Conservation (phyloP, 2,329 filamentous ascomycete genomes). For the Pleurostoma richardsiae region DNA sequence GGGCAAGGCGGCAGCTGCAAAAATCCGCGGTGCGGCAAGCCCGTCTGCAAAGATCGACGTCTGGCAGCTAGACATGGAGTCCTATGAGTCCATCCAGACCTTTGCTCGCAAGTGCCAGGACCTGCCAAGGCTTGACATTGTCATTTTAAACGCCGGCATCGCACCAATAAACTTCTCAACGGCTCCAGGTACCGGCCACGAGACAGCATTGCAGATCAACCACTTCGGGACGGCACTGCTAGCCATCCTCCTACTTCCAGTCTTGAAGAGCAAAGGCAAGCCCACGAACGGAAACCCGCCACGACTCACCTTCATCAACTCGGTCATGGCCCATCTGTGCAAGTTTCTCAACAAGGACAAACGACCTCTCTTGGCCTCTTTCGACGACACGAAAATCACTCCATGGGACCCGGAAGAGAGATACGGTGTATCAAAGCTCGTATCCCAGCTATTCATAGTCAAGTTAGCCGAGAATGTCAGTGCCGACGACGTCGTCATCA, state of each 20-base stretch:
- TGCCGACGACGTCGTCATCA: constrained; percentile 35
- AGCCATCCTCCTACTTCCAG: background rate
- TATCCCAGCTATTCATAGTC: constrained; percentile 26
- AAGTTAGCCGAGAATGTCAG: constrained; percentile 30
- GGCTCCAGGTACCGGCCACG: background rate
- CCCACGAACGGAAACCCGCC: constrained; percentile 10
- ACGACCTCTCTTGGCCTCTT: constrained; percentile 17
- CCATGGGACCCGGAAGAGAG: constrained; percentile 10
- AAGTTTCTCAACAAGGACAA: constrained; percentile 15
- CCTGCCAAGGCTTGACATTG: background rate
- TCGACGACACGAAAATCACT: constrained; percentile 18
- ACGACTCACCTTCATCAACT: constrained; percentile 22
- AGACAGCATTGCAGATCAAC: constrained; percentile 2
- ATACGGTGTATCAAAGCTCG: constrained; percentile 20
- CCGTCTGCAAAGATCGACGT: background rate
- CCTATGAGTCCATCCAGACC: constrained; percentile 1
- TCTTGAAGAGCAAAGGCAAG: background rate
- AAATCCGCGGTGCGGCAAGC: background rate
- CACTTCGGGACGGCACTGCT: constrained; percentile 2
- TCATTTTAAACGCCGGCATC: constrained; percentile 2
- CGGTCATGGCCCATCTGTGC: constrained; percentile 16
- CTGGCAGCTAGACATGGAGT: constrained; percentile 5
- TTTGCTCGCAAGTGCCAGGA: constrained; percentile 1
- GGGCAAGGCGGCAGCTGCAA: constrained; percentile 15
- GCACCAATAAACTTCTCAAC: background rate